Evolutionary conservation across 1,139 yeast species (phyloP).

Genomic region (Hanseniaspora gamundiae): DNA sequence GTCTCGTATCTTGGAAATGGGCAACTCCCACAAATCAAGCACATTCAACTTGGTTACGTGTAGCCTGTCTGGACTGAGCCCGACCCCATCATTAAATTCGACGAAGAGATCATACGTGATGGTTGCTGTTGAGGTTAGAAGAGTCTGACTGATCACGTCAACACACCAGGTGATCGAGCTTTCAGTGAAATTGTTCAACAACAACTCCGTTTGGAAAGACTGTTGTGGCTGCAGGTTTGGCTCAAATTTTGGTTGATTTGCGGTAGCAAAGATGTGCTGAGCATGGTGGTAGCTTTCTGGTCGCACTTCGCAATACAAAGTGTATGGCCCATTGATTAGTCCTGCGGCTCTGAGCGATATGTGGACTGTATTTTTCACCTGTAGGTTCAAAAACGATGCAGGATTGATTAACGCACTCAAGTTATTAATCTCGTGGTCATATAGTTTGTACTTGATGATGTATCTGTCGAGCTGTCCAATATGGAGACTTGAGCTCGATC

Average conservation of each 20-base stretch:
- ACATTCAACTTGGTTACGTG: slow-evolving; percentile 48
- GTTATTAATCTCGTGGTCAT: slow-evolving; percentile 17
- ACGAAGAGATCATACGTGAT: slow-evolving; percentile 55
- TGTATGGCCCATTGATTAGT: slow-evolving; percentile 69
- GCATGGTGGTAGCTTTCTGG: slow-evolving; percentile 51
- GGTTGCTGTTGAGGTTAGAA: slow-evolving; percentile 60
- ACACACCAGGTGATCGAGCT: slow-evolving; percentile 60
- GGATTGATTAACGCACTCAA: slow-evolving; percentile 16
- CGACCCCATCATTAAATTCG: slow-evolving; percentile 11
- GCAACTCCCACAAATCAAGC: slow-evolving; percentile 60
- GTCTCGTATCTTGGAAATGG: slow-evolving; percentile 31
- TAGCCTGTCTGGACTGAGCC: slow-evolving; percentile 20
- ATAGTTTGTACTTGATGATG: slow-evolving; percentile 33
- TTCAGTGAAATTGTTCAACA: slow-evolving; percentile 31
- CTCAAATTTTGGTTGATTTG: slow-evolving; percentile 65
- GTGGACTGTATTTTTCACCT: slow-evolving; percentile 62
- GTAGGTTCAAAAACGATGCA: slow-evolving; percentile 37
- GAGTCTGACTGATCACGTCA: slow-evolving; percentile 74
- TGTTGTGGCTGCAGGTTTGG: slow-evolving; percentile 65
- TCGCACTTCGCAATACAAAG: slow-evolving; percentile 74
- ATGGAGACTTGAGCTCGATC: slow-evolving; percentile 28
- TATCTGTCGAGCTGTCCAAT: slow-evolving; percentile 50
- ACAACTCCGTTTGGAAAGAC: slow-evolving; percentile 41
- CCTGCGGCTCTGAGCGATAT: slow-evolving; percentile 77
- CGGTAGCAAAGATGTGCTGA: slow-evolving; percentile 45